Conservation (phyloP, 148 eudicot species). For the Dianthus caryophyllus region DNA sequence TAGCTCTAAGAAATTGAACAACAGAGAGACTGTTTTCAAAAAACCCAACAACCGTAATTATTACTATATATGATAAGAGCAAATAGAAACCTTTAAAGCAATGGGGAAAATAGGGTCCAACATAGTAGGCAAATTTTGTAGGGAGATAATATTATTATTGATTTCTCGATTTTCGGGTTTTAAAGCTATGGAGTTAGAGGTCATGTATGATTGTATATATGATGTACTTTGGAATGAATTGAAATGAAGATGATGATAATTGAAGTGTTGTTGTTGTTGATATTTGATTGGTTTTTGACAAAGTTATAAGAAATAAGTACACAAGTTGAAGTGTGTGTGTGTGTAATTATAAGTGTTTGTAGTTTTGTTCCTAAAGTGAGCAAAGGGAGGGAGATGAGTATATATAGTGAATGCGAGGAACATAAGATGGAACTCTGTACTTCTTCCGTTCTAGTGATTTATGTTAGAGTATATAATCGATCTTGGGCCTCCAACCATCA, state of each 20-base stretch:
- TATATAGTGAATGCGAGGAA: constrained; percentile 6
- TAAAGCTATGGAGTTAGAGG: constrained; percentile 22
- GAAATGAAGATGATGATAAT: neutral
- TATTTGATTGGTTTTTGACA: neutral
- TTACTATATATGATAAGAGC: constrained; percentile 1
- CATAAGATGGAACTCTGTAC: neutral
- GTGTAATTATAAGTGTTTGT: constrained; percentile 20
- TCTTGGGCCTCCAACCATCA: too few species aligned
- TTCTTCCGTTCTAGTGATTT: too few species aligned
- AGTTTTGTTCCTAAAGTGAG: constrained; percentile 18
- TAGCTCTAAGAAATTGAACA: neutral
- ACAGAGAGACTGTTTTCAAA: neutral
- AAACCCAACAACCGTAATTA: neutral
- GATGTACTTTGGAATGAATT: neutral
- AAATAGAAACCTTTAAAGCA: constrained; percentile 55
- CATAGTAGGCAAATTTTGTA: constrained; percentile 16
- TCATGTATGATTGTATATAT: constrained; percentile 4
- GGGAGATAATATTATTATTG: neutral
- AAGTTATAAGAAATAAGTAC: constrained; percentile 9
- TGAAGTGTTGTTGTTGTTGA: neutral
- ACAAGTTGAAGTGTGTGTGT: too few species aligned
- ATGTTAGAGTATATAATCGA: too few species aligned
- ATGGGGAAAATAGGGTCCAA: constrained; percentile 43
- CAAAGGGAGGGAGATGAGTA: constrained; percentile 8
- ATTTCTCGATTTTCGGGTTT: constrained; percentile 18